Evolutionary conservation across 768 basidiomycete genomes (phyloP), one percentile per base, ranked within the genome.

Genomic region (Baorangia bicolor): DNA sequence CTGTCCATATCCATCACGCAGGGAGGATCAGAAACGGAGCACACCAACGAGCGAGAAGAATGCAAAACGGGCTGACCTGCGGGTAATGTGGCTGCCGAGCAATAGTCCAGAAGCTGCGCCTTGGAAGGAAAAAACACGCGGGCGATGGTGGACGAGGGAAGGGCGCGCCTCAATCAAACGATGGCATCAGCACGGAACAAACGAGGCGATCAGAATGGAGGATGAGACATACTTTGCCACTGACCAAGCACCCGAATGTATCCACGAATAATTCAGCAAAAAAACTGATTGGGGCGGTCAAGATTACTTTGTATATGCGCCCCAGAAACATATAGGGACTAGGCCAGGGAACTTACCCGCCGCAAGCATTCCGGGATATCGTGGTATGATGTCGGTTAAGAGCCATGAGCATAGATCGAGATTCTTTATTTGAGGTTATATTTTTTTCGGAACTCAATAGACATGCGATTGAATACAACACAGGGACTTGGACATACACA

Each of bases 311-410:
- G 45, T 39, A 49, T 42, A 49, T 42, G 46, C 43, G 58, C 41
- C 2, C 14, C 21, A 18, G 27, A 44, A 16, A 53, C 16, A 28
- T 33, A 51, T 21, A 4, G 23, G 37, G 35, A 6, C 18, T 38
- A 45, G 55, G 47, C 51, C 55, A 59, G 56, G 51, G 46, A 60
- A 60, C 53, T 59, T 43, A 85, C 88, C 86, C 68, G 85, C 87
- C 34, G 83, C 87, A 30, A 91, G 73, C 83, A 91, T 82, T 51
- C 88, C 89, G 49, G 90, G 87, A 73, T 83, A 90, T 49, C 81
- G 79, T 35, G 88, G 87, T 40, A 86, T 76, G 30, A 87, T 76
- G 60, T 91, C 87, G 56, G 80, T 80, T 55, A 85, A 64, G 44
- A 80, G 78, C 85, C 86, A 91, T 20, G 79, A 75, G 41, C 87